Conservation (phyloP, 805 yeast species). For the Starmerella floricola region DNA sequence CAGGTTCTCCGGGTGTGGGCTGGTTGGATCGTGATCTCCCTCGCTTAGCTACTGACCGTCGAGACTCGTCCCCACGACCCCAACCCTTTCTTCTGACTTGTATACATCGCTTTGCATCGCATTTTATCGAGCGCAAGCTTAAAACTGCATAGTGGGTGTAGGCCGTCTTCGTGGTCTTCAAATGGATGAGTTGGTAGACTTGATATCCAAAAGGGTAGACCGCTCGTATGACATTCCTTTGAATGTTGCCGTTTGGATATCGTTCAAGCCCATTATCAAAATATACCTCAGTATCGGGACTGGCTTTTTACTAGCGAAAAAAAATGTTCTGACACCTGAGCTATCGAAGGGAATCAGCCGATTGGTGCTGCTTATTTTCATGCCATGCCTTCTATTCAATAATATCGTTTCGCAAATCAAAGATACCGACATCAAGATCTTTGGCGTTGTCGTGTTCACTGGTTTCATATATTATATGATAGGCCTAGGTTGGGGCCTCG, state of each 20-base stretch:
- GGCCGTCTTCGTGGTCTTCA: not conserved
- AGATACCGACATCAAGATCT: slow-evolving; percentile 53
- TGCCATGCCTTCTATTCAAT: slow-evolving; percentile 66
- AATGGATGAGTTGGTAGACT: not conserved
- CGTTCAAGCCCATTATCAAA: slow-evolving; percentile 78
- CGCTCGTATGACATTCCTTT: slow-evolving; percentile 16
- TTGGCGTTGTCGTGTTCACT: slow-evolving; percentile 51
- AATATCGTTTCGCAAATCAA: slow-evolving; percentile 57
- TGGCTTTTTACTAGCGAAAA: slow-evolving; percentile 54
- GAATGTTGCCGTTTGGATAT: slow-evolving; percentile 50
- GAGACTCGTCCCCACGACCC: too few species aligned
- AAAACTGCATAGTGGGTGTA: not conserved
- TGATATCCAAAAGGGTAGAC: slow-evolving; percentile 1
- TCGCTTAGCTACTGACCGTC: too few species aligned
- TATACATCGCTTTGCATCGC: too few species aligned
- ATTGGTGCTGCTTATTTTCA: slow-evolving; percentile 50
- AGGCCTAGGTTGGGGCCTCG: slow-evolving; percentile 35
- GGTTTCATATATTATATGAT: slow-evolving; percentile 35
- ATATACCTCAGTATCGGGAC: slow-evolving; percentile 57
- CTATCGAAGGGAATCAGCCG: slow-evolving; percentile 44
- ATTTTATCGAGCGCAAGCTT: not conserved
- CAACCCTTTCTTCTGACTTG: too few species aligned
- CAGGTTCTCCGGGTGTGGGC: too few species aligned
- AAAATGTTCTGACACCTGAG: slow-evolving; percentile 41
- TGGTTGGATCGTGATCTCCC: too few species aligned